Evolutionary conservation across 305 asterid genomes (phyloP), one percentile per base, ranked within the genome.

Genomic region (Coffea humblotiana): DNA sequence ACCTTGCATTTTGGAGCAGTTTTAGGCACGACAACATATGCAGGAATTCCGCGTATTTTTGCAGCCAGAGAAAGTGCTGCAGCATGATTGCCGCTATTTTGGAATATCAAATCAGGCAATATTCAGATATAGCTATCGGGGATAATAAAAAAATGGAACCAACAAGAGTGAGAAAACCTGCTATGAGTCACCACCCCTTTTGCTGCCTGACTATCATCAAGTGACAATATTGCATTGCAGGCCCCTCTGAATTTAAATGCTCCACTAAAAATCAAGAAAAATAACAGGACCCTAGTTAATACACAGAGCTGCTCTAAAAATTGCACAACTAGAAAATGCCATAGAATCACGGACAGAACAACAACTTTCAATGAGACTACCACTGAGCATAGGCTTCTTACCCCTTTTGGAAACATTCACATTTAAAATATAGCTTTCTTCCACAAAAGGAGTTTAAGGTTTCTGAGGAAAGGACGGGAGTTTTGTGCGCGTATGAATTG

Each of bases 391-490:
- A 21, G 61, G 43, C 75, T 75, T 78, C 95, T 89, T 85, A 96
- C 99, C 99, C 98, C 87, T 95, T 95, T 87, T 96, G 98, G 68
- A 94, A 92, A 79, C 93, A 90, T 90, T 96, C 99, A 79, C 98
- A 92, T 85, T 94, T 96, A 63, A 94, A 91, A 88, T 87, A 84
- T 72, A 96, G 86, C 64, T 88, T 90, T 81, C 91, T 90, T 80
- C 97, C 97, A 21, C 95, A 82, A 19, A 92, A 74, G 45, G 96
- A 88, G 83, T 94, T 80, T 23, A 96, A 88, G 67, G 97, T 90
- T 74, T 87, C 91, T 0, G 98, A 90, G 66, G 76, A 64, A 79
- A 93, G 83, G 81, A 93, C 90, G 0, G 97, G 97, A 86, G 99
- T 93, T 84, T 48, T 87, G 86, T 89, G 91, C 74, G 81, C 90